phyloP scores from a whole-genome alignment of 257 asterid species.

The Solanum dulcamara region DNA sequence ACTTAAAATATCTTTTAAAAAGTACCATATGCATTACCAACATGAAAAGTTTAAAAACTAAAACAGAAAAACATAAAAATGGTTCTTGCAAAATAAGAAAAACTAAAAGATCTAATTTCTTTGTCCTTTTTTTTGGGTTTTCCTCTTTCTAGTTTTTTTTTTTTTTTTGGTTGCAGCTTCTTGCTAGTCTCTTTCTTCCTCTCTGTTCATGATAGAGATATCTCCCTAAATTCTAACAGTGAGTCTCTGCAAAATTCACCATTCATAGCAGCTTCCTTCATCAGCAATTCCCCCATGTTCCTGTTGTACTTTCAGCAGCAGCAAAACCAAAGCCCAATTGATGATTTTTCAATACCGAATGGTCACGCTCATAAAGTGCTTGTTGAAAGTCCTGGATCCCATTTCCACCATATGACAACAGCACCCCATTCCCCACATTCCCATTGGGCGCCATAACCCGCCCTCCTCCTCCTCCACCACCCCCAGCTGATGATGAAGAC shows the following conservation, averaged over 20 bases:
- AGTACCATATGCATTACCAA: neutral
- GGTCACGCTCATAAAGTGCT: conserved; percentile 24
- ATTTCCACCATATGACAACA: neutral
- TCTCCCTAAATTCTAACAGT: neutral
- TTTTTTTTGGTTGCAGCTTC: neutral
- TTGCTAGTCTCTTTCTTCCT: neutral
- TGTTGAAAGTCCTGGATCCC: neutral
- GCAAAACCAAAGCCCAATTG: conserved; percentile 35
- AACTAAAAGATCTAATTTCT: neutral
- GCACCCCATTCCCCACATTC: neutral
- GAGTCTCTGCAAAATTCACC: neutral
- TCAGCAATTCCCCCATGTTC: conserved; percentile 55
- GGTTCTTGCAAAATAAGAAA: neutral
- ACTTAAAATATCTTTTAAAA: neutral
- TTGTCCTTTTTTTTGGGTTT: neutral
- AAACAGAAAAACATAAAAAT: neutral
- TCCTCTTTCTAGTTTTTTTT: neutral
- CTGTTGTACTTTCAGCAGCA: conserved; percentile 21
- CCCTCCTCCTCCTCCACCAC: conserved; percentile 3
- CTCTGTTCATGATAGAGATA: neutral
- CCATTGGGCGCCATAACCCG: neutral
- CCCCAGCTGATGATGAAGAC: neutral
- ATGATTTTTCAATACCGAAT: conserved; percentile 29
- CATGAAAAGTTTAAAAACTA: neutral
- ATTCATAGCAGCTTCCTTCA: neutral